Evolutionary conservation across 2,329 filamentous ascomycete species (phyloP), one percentile per base, ranked within the genome.

Genomic region (Fusarium odoratissimum): DNA sequence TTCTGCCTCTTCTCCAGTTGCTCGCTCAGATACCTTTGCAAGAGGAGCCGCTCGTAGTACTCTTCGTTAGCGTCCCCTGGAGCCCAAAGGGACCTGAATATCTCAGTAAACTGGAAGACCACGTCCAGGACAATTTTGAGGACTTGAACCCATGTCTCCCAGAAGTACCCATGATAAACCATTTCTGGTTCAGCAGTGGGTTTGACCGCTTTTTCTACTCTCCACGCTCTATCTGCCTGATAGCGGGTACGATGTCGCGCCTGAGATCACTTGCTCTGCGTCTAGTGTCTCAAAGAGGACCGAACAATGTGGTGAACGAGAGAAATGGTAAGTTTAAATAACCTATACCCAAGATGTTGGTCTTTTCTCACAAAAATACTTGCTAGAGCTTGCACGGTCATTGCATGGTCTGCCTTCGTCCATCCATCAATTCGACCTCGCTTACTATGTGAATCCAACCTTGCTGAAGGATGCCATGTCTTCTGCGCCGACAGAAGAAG

Each of bases 161-260:
- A 1, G 45, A 69, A 25, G 5, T 73, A 3, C 65, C 60, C 1
- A 41, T 57, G 60, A 28, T 67, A 28, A 17, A 14, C 7, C 13
- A 25, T 44, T 17, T 37, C 17, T 7, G 8, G 17, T 3, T 44
- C 2, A 2, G 2, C 14, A 12, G 9, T 2, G 0, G 1, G 3
- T 16, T 9, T 17, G 1, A 14, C 28, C 14, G 21, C 23, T 14
- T 60, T 55, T 44, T 23, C 30, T 58, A 37, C 17, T 41, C 46
- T 2, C 37, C 70, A 3, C 19, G 17, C 2, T 56, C 45, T 8
- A 16, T 72, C 9, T 51, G 49, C 10, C 31, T 60, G 3, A 49
- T 72, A 41, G 54, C 45, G 1, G 45, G 35, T 16, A 69, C 31
- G 9, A 73, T 72, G 69, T 3, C 41, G 1, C 44, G 49, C 5